These are phyloP conservation scores for Eragrostis curvula DNA, from an alignment of 176 grass and related monocot species.

Conservation along the genomic window DNA sequence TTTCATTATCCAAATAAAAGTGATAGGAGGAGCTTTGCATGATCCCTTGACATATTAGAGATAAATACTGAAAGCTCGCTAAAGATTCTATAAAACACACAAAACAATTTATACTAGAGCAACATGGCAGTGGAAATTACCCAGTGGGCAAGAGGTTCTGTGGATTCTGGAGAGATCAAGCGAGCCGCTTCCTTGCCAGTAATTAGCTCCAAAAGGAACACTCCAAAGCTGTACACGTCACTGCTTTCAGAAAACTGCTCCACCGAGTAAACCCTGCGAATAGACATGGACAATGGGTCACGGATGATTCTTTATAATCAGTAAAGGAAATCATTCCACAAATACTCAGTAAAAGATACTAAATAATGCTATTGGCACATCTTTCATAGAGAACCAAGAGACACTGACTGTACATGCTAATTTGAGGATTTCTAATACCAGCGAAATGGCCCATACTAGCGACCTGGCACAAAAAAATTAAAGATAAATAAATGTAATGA, in stretches of 20 bases:
- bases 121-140: constrained; percentile 62
- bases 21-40: constrained; percentile 16
- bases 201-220: constrained; percentile 96
- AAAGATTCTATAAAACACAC: constrained; percentile 28
- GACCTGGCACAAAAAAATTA: constrained; percentile 17
- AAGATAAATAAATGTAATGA: constrained; percentile 25
- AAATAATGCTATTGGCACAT: background rate
- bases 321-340: constrained; percentile 15
- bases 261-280: constrained; percentile 55
- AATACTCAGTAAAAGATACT: background rate
- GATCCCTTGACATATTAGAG: constrained; percentile 2
- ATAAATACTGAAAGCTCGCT: background rate
- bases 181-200: constrained; percentile 61
- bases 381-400: background rate
- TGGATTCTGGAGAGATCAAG: constrained; percentile 57
- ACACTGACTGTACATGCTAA: constrained; percentile 13
- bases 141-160: constrained; percentile 72
- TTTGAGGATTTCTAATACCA: constrained; percentile 3
- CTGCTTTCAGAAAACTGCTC: constrained; percentile 82
- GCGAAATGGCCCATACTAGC: background rate
- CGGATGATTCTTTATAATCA: constrained; percentile 13
- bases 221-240: constrained; percentile 93
- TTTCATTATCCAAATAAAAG: constrained; percentile 14
- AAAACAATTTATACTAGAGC: constrained; percentile 31
- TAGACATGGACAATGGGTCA: constrained; percentile 29